These are phyloP conservation scores for Thalia dealbata DNA, from an alignment of 176 grass and related monocot genomes.

Conservation along the genomic window DNA sequence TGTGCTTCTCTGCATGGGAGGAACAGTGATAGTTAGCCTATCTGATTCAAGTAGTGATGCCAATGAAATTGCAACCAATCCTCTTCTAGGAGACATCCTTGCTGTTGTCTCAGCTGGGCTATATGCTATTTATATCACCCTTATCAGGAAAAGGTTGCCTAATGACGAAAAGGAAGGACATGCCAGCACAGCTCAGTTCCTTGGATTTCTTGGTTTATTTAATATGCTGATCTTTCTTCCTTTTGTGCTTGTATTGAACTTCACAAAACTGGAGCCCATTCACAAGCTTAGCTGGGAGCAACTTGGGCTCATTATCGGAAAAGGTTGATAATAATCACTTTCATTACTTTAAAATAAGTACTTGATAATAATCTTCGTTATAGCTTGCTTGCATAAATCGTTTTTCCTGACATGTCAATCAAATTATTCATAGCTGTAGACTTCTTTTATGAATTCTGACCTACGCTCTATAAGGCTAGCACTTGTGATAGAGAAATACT, in stretches of 20 bases:
- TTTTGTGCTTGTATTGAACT: slow-evolving; percentile 69
- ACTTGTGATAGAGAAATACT: no score
- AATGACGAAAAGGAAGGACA: slow-evolving; percentile 84
- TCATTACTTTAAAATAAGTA: no score
- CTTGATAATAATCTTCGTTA: no score
- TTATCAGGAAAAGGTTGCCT: slow-evolving; percentile 85
- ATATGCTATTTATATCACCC: slow-evolving; percentile 88
- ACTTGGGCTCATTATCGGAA: slow-evolving; percentile 85
- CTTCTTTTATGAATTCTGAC: no score
- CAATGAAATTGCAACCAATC: slow-evolving; percentile 66
- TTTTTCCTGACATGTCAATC: no score
- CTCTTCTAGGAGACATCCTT: slow-evolving; percentile 73
- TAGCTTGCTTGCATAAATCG: no score
- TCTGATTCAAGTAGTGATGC: slow-evolving; percentile 47
- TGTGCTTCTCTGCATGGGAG: slow-evolving; percentile 92
- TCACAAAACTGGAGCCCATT: slow-evolving; percentile 77
- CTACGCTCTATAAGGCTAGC: no score
- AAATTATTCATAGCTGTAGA: no score
- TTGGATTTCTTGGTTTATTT: slow-evolving; percentile 81
- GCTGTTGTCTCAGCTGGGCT: slow-evolving; percentile 76
- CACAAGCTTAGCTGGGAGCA: slow-evolving; percentile 84
- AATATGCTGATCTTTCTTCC: slow-evolving; percentile 88
- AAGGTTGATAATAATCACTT: slow-evolving; percentile 64
- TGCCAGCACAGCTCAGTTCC: slow-evolving; percentile 92
- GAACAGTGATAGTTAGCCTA: slow-evolving; percentile 88